Evolutionary conservation across 352 stramenopile genomes (phyloP), one percentile per base, ranked within the genome.

Genomic region (Phytophthora sp.): DNA sequence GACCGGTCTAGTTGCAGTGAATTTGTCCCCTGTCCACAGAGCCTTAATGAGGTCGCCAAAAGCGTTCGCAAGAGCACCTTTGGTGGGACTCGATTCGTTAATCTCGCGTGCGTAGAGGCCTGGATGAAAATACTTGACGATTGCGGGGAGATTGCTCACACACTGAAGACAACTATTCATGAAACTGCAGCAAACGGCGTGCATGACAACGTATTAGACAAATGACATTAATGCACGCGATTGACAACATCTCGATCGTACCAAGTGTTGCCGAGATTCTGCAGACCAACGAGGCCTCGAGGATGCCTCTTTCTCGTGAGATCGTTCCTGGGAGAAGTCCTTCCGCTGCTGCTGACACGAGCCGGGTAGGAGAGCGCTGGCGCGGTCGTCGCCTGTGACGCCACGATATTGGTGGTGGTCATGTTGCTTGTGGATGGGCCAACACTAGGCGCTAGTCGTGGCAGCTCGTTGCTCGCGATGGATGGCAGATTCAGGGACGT

Each of bases 161-260:
- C 88, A 96, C 69, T 96, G 88, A 5, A 96, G 66, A 56, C 80
- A 93, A 52, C 80, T 92, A 56, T 96, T 96, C 84, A 96, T 92
- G 41, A 92, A 96, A 67, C 88, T 91, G 53, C 12, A 46, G 5
- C 28, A 24, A 44, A 26, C 5, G 15, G 32, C 12, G 8, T 41
- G 28, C n/a, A n/a, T n/a, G n/a, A n/a, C n/a, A n/a, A n/a, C n/a
- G n/a, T n/a, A n/a, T 63, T 53, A 54, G 34, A 12, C 12, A 12
- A 18, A 24, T n/a, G n/a, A 26, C 27, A 17, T 32, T 13, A 8
- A 43, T 26, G 7, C 24, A 38, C 10, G n/a, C 20, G 23, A 30
- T 4, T 17, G 2, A 39, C 7, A 2, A 32, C n/a, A 28, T 11
- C 15, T 17, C 4, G 35, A 53, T 39, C 70, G 20, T 72, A 88